Percentiles rank a stretch among this genome's conserved stretches.
Evolutionary conservation across 2,329 filamentous ascomycete genomes (phyloP).

Genomic region (Neoarthrinium moseri): DNA sequence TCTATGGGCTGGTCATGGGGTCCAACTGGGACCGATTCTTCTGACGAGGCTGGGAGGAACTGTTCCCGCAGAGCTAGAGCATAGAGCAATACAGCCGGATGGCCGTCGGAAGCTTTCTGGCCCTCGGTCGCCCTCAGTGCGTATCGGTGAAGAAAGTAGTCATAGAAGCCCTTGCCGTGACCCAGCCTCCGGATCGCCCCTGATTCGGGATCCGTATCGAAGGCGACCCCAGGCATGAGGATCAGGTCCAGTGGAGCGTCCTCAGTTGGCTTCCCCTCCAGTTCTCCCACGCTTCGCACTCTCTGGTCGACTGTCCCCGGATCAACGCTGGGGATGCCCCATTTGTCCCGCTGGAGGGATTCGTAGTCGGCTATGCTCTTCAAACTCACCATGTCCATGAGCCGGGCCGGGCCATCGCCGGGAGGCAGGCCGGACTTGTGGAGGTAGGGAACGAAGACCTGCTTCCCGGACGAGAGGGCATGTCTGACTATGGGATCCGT

Average conservation of each 20-base stretch:
- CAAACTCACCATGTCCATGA: slow-evolving; percentile 96
- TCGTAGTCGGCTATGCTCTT: slow-evolving; percentile 74
- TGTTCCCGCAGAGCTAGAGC: slow-evolving; percentile 87
- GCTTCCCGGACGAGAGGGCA: slow-evolving; percentile 74
- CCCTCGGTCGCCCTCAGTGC: slow-evolving; percentile 35
- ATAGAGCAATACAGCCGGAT: slow-evolving; percentile 53
- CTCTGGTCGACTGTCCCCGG: slow-evolving; percentile 62
- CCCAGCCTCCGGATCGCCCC: slow-evolving; percentile 72
- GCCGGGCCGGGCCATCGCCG: slow-evolving; percentile 54
- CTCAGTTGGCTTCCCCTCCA: slow-evolving; percentile 41
- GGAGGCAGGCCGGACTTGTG: slow-evolving; percentile 56
- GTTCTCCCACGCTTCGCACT: slow-evolving; percentile 70
- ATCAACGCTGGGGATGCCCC: slow-evolving; percentile 90
- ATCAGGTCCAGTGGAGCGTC: slow-evolving; percentile 72
- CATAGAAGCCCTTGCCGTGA: slow-evolving; percentile 96
- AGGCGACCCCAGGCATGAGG: slow-evolving; percentile 89
- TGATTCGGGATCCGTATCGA: slow-evolving; percentile 61
- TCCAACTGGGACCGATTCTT: slow-evolving; percentile 69
- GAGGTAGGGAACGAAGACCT: slow-evolving; percentile 90
- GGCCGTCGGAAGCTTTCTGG: slow-evolving; percentile 29
- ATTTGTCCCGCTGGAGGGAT: slow-evolving; percentile 72
- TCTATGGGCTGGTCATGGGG: slow-evolving; percentile 78
- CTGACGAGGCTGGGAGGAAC: slow-evolving; percentile 59
- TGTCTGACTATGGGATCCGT: slow-evolving; percentile 80
- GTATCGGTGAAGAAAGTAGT: slow-evolving; percentile 84